phyloP scores from a whole-genome alignment of 768 basidiomycete species.

The Suillus subaureus region DNA sequence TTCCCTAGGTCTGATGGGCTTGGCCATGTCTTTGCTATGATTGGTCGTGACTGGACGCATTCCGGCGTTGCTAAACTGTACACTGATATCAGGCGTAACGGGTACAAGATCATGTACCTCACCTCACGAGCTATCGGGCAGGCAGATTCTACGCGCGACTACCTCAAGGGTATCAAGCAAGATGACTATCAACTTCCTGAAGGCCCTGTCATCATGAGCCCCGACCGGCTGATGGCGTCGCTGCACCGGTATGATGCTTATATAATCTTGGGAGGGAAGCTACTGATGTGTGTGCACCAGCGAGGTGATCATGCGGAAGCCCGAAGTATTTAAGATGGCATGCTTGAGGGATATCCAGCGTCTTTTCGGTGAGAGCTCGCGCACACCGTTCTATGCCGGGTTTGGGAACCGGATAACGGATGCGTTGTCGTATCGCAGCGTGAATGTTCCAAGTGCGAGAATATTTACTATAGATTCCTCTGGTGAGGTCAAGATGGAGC shows the following conservation, averaged over 20 bases:
- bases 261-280: not conserved
- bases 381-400: conserved; percentile 91
- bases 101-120: conserved; percentile 97
- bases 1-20: conserved; percentile 83
- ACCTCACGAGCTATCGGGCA: conserved; percentile 98
- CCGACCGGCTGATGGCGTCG: conserved; percentile 91
- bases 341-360: conserved; percentile 94
- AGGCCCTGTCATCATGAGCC: conserved; percentile 98
- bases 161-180: conserved; percentile 93
- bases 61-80: conserved; percentile 96
- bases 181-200: conserved; percentile 96
- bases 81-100: conserved; percentile 92
- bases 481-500: conserved; percentile 95
- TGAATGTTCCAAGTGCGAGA: conserved; percentile 89
- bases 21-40: conserved; percentile 96
- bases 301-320: conserved; percentile 98
- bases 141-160: conserved; percentile 94
- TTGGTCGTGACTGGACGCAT: conserved; percentile 98
- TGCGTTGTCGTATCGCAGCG: conserved; percentile 95
- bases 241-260: conserved; percentile 76
- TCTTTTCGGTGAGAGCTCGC: conserved; percentile 72
- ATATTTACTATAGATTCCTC: conserved; percentile 97
- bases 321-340: conserved; percentile 99
- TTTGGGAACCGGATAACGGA: conserved; percentile 99
- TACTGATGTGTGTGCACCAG: conserved; percentile 40